Percentiles rank a stretch among this genome's conserved stretches.
Conservation (phyloP, 306 rosid species). For the Glycine tomentella region DNA sequence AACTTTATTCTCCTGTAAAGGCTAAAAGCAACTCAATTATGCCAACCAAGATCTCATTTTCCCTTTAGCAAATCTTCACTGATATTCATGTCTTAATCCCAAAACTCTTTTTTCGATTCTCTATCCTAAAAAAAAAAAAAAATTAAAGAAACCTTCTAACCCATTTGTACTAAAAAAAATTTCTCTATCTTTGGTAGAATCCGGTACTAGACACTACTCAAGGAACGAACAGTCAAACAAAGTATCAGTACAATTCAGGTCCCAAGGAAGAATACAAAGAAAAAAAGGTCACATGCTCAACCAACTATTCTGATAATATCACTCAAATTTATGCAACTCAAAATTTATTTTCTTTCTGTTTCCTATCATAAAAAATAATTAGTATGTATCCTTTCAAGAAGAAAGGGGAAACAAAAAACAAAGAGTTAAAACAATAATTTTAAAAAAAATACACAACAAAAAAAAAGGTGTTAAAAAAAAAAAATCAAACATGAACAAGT, state of each 20-base stretch:
- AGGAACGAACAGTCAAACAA: background rate
- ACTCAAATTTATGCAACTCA: too few species aligned
- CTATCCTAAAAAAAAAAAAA: background rate
- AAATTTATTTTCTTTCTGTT: constrained; percentile 18
- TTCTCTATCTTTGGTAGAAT: background rate
- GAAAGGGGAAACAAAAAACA: constrained; percentile 29
- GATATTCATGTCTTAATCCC: constrained; percentile 44
- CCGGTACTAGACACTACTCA: background rate
- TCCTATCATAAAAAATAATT: constrained; percentile 43
- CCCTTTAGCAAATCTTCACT: constrained; percentile 54
- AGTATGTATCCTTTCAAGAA: constrained; percentile 50
- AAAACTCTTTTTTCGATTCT: background rate
- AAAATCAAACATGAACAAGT: background rate
- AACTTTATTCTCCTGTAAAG: constrained; percentile 50
- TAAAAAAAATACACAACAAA: constrained; percentile 14
- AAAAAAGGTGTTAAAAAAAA: background rate
- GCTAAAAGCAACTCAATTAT: constrained; percentile 48
- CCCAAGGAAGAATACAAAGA: background rate
- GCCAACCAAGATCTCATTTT: constrained; percentile 41
- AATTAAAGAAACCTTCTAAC: background rate
- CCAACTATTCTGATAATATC: constrained; percentile 33
- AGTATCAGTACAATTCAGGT: background rate
- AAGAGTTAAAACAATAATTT: constrained; percentile 29
- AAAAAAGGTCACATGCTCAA: constrained; percentile 16
- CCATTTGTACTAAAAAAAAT: constrained; percentile 4